These are phyloP conservation scores for Fusarium devonianum DNA, from an alignment of 2,329 filamentous ascomycete species.

Conservation along the genomic window DNA sequence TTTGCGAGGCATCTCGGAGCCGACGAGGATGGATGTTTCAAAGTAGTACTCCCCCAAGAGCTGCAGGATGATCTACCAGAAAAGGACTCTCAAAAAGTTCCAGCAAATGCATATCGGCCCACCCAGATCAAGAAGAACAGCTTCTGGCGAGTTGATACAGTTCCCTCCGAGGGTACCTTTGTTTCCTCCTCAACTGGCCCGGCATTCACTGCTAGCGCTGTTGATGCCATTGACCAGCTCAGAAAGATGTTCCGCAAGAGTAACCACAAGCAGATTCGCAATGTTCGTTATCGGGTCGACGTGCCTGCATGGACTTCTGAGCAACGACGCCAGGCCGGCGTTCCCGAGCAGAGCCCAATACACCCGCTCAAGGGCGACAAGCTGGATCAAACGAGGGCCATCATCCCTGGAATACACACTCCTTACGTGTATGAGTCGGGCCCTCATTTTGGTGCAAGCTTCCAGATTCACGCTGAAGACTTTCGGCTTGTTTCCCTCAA, in stretches of 20 bases:
- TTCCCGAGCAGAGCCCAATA: conserved; percentile 48
- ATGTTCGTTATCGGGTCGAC: conserved; percentile 49
- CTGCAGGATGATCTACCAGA: conserved; percentile 45
- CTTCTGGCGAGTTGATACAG: conserved; percentile 49
- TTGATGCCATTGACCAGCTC: conserved; percentile 44
- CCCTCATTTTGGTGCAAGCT: conserved; percentile 49
- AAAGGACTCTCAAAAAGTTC: conserved; percentile 41
- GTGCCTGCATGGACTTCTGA: conserved; percentile 49
- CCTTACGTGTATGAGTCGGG: conserved; percentile 52
- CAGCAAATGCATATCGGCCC: conserved; percentile 49
- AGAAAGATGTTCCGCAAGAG: conserved; percentile 48
- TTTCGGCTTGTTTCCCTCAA: conserved; percentile 50
- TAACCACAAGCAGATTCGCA: conserved; percentile 47
- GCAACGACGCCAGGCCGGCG: conserved; percentile 47
- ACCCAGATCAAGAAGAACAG: conserved; percentile 46
- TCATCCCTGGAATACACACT: conserved; percentile 51
- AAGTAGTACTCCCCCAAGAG: conserved; percentile 46
- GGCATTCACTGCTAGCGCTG: conserved; percentile 38
- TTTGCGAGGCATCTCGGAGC: conserved; percentile 45
- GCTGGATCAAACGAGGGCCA: conserved; percentile 47
- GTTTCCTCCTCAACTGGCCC: conserved; percentile 36
- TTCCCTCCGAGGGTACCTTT: conserved; percentile 46
- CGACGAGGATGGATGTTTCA: conserved; percentile 49
- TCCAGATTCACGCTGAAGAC: conserved; percentile 52
- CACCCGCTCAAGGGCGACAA: conserved; percentile 49